Evolutionary conservation across 2,329 filamentous ascomycete species (phyloP).

Genomic region (Ophiostoma triangulosporum): DNA sequence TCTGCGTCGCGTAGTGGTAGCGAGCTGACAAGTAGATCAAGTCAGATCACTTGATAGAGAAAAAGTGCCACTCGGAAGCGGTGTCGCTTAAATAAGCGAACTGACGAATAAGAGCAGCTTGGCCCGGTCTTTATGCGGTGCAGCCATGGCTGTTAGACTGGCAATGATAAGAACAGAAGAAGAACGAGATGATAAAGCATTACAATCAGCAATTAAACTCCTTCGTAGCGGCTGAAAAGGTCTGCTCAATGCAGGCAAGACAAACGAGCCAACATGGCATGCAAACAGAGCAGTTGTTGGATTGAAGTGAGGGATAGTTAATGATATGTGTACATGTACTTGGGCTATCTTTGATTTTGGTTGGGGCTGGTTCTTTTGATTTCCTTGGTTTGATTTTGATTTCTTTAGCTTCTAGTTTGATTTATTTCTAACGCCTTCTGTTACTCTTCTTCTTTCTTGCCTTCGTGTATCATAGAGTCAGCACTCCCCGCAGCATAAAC

Average conservation of each 20-base stretch:
- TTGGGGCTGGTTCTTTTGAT: neutral
- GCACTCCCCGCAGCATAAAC: too few species aligned
- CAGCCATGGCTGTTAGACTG: too few species aligned
- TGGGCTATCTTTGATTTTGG: neutral
- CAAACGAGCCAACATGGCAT: slow-evolving; percentile 6
- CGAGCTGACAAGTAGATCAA: too few species aligned
- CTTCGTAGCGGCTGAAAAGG: neutral
- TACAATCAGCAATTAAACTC: neutral
- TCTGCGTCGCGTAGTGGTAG: too few species aligned
- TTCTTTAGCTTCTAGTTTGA: too few species aligned
- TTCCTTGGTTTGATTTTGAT: neutral
- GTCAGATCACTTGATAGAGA: too few species aligned
- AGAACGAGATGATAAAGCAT: neutral
- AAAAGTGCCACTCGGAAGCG: neutral
- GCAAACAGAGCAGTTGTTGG: neutral
- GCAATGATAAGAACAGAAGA: neutral
- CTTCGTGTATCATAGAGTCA: neutral
- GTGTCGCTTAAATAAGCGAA: slow-evolving; percentile 6
- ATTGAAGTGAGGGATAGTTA: too few species aligned
- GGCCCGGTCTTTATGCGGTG: neutral
- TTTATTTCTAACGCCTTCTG: too few species aligned
- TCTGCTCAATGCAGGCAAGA: slow-evolving; percentile 9
- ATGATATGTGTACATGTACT: too few species aligned
- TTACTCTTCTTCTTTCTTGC: neutral
- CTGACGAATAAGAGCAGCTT: slow-evolving; percentile 4